Conservation (phyloP, 768 basidiomycete species). For the Sporobolomyces roseus region DNA sequence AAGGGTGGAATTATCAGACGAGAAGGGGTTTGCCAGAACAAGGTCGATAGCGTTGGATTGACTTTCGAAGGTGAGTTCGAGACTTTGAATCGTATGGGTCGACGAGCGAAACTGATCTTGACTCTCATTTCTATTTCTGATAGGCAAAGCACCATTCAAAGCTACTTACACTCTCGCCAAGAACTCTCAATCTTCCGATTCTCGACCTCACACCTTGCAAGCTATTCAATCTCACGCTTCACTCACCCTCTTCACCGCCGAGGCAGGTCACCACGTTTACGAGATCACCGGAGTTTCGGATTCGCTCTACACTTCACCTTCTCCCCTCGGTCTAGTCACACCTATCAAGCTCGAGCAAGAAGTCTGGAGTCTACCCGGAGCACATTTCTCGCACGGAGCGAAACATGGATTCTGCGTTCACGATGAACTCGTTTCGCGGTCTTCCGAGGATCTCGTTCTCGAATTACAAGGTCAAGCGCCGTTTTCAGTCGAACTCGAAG, state of each 20-base stretch:
- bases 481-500: slow-evolving; percentile 64
- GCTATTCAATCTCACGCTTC: slow-evolving; percentile 42
- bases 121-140: not conserved
- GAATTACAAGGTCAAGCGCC: slow-evolving; percentile 78
- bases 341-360: slow-evolving; percentile 43
- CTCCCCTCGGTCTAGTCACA: slow-evolving; percentile 19
- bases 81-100: too few species aligned
- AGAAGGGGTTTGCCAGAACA: slow-evolving; percentile 7
- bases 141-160: slow-evolving; percentile 40
- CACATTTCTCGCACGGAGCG: slow-evolving; percentile 25
- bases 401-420: slow-evolving; percentile 43
- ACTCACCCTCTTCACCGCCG: slow-evolving; percentile 41
- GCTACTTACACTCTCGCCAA: slow-evolving; percentile 35
- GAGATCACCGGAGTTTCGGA: slow-evolving; percentile 42
- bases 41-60: not conserved
- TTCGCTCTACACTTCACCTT: slow-evolving; percentile 35
- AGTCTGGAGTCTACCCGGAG: slow-evolving; percentile 42
- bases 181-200: slow-evolving; percentile 22
- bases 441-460: slow-evolving; percentile 57
- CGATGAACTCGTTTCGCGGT: slow-evolving; percentile 35
- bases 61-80: slow-evolving; percentile 4
- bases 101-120: too few species aligned
- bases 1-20: slow-evolving; percentile 22
- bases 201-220: slow-evolving; percentile 25
- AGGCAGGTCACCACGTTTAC: slow-evolving; percentile 41